These are phyloP conservation scores for Cytospora piceae DNA, from an alignment of 2,329 filamentous ascomycete genomes.

Conservation along the genomic window DNA sequence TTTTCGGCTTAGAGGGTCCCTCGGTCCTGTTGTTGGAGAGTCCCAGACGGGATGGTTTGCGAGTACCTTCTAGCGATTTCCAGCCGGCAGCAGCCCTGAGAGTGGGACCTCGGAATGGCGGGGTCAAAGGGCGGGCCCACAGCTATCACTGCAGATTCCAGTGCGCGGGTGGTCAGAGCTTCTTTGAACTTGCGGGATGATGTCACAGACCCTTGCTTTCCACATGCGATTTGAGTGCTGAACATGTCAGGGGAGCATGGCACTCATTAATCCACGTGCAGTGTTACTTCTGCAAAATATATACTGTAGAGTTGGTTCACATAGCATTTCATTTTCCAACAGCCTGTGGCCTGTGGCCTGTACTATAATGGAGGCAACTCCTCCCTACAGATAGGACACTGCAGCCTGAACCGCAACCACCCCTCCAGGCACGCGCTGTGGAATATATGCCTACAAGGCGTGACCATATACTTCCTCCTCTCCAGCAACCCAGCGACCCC, in stretches of 20 bases:
- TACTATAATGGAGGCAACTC: slow-evolving; percentile 78
- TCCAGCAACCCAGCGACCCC: slow-evolving; percentile 73
- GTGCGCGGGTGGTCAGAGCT: not conserved
- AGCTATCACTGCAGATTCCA: not conserved
- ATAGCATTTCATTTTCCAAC: slow-evolving; percentile 1
- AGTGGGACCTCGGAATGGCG: not conserved
- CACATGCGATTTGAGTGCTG: too few species aligned
- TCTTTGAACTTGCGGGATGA: not conserved
- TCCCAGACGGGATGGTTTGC: not conserved
- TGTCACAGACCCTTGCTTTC: not conserved
- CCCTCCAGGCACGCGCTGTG: slow-evolving; percentile 90
- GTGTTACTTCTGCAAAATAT: not conserved
- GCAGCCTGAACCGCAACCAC: slow-evolving; percentile 91
- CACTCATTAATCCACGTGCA: too few species aligned
- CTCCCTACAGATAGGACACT: slow-evolving; percentile 95
- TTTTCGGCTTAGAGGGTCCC: slow-evolving; percentile 4
- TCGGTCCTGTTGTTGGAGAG: not conserved
- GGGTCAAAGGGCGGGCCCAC: not conserved
- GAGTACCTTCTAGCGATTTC: slow-evolving; percentile 18
- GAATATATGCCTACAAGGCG: slow-evolving; percentile 94
- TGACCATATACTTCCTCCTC: slow-evolving; percentile 91
- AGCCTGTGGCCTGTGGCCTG: not conserved
- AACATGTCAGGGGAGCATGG: too few species aligned
- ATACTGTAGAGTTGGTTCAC: not conserved
- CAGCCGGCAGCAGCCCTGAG: not conserved